phyloP scores from a whole-genome alignment of 305 asterid species.

The Solanum hybrid region DNA sequence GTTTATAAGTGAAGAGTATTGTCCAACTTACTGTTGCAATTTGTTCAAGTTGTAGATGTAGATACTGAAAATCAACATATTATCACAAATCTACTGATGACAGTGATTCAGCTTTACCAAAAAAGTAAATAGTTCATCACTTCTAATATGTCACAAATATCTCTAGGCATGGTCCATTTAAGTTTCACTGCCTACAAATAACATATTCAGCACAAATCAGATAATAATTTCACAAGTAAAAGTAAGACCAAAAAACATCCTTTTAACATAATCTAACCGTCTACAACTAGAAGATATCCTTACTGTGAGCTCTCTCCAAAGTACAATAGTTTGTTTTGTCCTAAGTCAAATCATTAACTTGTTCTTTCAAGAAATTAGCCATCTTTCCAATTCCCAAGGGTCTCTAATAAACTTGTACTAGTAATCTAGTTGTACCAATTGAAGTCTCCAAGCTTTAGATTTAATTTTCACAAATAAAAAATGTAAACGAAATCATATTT shows the following conservation, averaged over 20 bases:
- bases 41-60: neutral
- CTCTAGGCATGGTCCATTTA: neutral
- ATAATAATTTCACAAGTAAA: neutral
- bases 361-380: neutral
- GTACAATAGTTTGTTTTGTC: neutral
- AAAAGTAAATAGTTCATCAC: neutral
- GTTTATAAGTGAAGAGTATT: neutral
- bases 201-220: no score
- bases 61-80: neutral
- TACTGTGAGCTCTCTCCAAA: neutral
- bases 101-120: neutral
- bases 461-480: neutral
- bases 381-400: neutral
- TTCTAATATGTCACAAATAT: neutral
- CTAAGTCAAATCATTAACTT: neutral
- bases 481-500: neutral
- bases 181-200: fast-evolving
- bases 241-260: neutral
- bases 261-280: neutral
- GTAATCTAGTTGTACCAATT: neutral
- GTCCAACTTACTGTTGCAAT: neutral
- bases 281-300: neutral
- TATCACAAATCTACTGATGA: neutral
- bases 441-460: neutral
- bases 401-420: neutral